These are phyloP conservation scores for Neofusicoccum sp. DNA, from an alignment of 2,329 filamentous ascomycete genomes.

Conservation along the genomic window DNA sequence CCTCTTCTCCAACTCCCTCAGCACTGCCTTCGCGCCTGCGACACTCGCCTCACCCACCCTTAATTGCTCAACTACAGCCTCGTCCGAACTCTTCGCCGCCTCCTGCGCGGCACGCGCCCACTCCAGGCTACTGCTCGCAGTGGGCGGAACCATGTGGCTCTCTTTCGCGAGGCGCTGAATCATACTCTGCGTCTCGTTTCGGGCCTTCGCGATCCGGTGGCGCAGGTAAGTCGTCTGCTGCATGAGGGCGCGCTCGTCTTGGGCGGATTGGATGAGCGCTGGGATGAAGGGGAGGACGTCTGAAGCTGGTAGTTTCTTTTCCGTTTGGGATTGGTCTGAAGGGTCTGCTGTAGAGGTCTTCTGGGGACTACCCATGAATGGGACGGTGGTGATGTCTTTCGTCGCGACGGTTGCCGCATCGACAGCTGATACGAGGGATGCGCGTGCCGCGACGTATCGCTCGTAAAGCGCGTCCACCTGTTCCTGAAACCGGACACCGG, in stretches of 20 bases:
- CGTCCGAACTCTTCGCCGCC: background rate
- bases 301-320: slow-evolving; percentile 6
- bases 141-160: slow-evolving; percentile 38
- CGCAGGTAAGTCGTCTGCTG: slow-evolving; percentile 36
- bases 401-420: slow-evolving; percentile 10
- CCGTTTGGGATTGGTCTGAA: background rate
- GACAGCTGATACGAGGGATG: slow-evolving; percentile 22
- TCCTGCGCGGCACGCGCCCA: slow-evolving; percentile 21
- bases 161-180: slow-evolving; percentile 37
- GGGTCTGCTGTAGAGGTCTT: background rate
- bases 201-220: slow-evolving; percentile 29
- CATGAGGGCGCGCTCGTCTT: slow-evolving; percentile 32
- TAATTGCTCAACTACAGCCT: background rate
- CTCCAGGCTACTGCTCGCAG: slow-evolving; percentile 13
- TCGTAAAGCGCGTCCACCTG: slow-evolving; percentile 32
- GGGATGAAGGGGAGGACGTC: slow-evolving; percentile 33
- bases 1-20: slow-evolving; percentile 9
- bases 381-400: background rate
- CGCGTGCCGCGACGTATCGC: slow-evolving; percentile 30
- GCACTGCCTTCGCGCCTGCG: slow-evolving; percentile 5
- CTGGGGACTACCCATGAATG: background rate
- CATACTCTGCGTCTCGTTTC: slow-evolving; percentile 30
- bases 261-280: slow-evolving; percentile 26
- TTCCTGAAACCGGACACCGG: slow-evolving; percentile 25
- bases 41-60: background rate